Percentiles rank a stretch among this genome's conserved stretches.
phyloP scores from a whole-genome alignment of 1,139 yeast species.

The Saccharomyces pastorianus region DNA sequence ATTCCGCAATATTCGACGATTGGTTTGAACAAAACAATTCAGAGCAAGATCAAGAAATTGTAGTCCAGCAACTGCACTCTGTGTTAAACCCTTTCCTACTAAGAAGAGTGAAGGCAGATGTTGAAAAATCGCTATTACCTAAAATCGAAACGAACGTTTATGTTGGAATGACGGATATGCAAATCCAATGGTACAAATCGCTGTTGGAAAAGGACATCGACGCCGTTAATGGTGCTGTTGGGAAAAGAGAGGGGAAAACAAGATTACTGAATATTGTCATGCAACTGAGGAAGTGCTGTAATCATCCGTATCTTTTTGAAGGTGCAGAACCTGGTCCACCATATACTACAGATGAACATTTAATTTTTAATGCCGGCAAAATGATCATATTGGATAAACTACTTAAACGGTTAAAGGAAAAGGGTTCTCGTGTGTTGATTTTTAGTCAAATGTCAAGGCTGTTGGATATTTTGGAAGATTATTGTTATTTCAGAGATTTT shows the following conservation, averaged over 20 bases:
- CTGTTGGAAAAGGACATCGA: conserved; percentile 72
- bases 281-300: conserved; percentile 79
- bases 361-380: conserved; percentile 63
- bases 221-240: conserved; percentile 74
- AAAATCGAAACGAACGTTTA: conserved; percentile 67
- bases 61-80: conserved; percentile 81
- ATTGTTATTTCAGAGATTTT: conserved; percentile 58
- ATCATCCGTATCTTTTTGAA: conserved; percentile 74
- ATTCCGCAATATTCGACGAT: conserved; percentile 62
- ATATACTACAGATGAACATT: conserved; percentile 73
- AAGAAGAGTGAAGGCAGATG: conserved; percentile 71
- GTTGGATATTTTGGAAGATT: conserved; percentile 72
- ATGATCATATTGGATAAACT: conserved; percentile 64
- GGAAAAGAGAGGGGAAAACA: conserved; percentile 68
- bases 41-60: conserved; percentile 46
- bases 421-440: conserved; percentile 68
- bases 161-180: conserved; percentile 71
- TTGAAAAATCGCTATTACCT: conserved; percentile 67
- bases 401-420: conserved; percentile 50
- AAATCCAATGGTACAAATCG: conserved; percentile 66
- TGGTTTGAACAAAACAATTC: conserved; percentile 48
- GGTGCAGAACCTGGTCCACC: conserved; percentile 91
- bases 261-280: conserved; percentile 68
- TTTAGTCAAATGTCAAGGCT: conserved; percentile 79
- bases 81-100: conserved; percentile 71